These are phyloP conservation scores for Pezicula radicicola DNA, from an alignment of 2,329 filamentous ascomycete species.

Conservation along the genomic window DNA sequence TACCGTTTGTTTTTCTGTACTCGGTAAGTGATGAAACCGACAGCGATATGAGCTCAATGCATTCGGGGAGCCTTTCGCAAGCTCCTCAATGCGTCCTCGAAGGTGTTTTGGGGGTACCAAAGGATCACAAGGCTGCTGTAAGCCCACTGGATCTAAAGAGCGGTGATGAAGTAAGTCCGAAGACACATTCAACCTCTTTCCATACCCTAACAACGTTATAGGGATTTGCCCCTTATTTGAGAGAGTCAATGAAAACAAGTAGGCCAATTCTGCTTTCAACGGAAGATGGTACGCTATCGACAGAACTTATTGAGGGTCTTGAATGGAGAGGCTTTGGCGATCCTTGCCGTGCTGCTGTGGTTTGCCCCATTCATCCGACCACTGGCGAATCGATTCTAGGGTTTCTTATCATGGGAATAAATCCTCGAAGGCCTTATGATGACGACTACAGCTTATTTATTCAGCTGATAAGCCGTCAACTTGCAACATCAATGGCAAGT, in stretches of 20 bases:
- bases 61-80: conserved; percentile 62
- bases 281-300: conserved; percentile 64
- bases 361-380: conserved; percentile 77
- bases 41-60: conserved; percentile 68
- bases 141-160: conserved; percentile 64
- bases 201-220: background rate
- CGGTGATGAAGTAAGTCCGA: conserved; percentile 48
- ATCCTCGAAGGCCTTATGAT: conserved; percentile 75
- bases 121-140: conserved; percentile 59
- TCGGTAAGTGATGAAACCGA: conserved; percentile 69
- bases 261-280: conserved; percentile 65
- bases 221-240: conserved; percentile 73
- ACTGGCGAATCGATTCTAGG: conserved; percentile 70
- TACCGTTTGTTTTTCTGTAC: conserved; percentile 75
- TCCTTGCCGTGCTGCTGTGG: conserved; percentile 65
- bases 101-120: conserved; percentile 66
- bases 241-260: conserved; percentile 69
- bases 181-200: background rate
- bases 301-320: conserved; percentile 62
- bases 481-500: conserved; percentile 77
- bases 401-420: conserved; percentile 76
- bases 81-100: conserved; percentile 67
- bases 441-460: conserved; percentile 79
- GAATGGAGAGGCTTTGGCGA: conserved; percentile 70
- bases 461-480: conserved; percentile 69